phyloP scores from a whole-genome alignment of 257 asterid species.

The Striga asiatica region DNA sequence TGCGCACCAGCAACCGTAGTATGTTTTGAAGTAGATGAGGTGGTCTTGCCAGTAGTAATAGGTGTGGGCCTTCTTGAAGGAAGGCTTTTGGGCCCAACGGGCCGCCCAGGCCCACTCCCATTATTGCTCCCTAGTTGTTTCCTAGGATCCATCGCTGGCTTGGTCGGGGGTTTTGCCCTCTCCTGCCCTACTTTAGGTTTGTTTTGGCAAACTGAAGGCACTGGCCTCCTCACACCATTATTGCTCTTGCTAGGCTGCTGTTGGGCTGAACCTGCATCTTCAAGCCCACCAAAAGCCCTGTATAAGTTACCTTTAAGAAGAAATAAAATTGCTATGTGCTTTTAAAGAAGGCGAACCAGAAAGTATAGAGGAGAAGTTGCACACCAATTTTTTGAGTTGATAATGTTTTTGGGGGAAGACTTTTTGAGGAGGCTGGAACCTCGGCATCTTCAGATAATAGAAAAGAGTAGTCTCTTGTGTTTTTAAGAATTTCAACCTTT shows the following conservation, averaged over 20 bases:
- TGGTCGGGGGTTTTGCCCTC: slow-evolving; percentile 27
- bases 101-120: slow-evolving; percentile 81
- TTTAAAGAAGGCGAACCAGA: slow-evolving; percentile 18
- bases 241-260: slow-evolving; percentile 24
- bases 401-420: slow-evolving; percentile 28
- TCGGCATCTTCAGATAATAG: slow-evolving; percentile 73
- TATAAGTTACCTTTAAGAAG: slow-evolving; percentile 48
- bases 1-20: slow-evolving; percentile 17
- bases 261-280: slow-evolving; percentile 52
- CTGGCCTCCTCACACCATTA: slow-evolving; percentile 22
- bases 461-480: slow-evolving; percentile 87
- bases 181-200: slow-evolving; percentile 33
- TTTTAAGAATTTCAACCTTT: slow-evolving; percentile 62
- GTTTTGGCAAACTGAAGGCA: slow-evolving; percentile 22
- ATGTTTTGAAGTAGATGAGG: slow-evolving; percentile 27
- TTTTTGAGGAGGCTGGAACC: slow-evolving; percentile 44
- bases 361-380: slow-evolving; percentile 20
- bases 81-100: slow-evolving; percentile 29
- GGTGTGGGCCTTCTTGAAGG: slow-evolving; percentile 35
- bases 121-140: slow-evolving; percentile 38
- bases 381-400: slow-evolving; percentile 61
- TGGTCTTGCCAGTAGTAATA: slow-evolving; percentile 26
- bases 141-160: slow-evolving; percentile 28
- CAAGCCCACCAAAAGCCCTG: slow-evolving; percentile 63
- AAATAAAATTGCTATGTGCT: slow-evolving; percentile 19